Percentiles rank a stretch among this genome's conserved stretches.
These are phyloP conservation scores for Gonium pectorale DNA, from an alignment of 139 green algal species.

Conservation along the genomic window DNA sequence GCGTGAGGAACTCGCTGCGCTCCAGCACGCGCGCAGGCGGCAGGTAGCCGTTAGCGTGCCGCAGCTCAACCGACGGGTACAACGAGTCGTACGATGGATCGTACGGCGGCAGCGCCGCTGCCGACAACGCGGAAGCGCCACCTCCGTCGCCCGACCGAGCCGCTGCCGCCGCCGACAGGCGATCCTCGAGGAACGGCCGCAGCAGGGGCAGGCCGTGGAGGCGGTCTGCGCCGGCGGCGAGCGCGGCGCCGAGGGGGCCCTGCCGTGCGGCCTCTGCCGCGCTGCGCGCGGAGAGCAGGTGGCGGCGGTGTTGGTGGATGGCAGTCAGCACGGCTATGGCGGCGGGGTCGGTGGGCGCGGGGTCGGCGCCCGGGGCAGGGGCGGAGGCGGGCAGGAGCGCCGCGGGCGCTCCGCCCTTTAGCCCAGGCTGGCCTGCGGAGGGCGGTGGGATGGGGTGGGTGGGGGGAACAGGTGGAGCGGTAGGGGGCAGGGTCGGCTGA, in stretches of 20 bases:
- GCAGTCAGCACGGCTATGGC: not conserved
- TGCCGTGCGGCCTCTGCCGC: not conserved
- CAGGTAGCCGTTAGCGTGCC: constrained; percentile 55
- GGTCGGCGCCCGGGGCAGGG: too few relatives aligned
- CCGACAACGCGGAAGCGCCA: not conserved
- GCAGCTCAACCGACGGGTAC: constrained; percentile 29
- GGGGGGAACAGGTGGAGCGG: too few relatives aligned
- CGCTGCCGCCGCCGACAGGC: too few relatives aligned
- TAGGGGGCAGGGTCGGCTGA: too few relatives aligned
- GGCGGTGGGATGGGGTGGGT: not conserved
- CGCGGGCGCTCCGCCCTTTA: constrained; percentile 18
- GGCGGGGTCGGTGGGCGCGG: not conserved
- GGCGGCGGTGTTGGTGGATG: constrained; percentile 32
- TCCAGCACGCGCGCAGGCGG: constrained; percentile 61
- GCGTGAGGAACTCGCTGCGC: constrained; percentile 82
- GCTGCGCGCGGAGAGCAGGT: not conserved
- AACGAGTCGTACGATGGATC: too few relatives aligned
- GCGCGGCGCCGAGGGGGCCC: not conserved
- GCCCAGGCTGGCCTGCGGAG: constrained; percentile 21
- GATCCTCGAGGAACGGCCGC: constrained; percentile 5
- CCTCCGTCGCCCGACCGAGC: too few relatives aligned
- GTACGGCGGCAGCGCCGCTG: not conserved
- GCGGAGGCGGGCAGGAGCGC: not conserved
- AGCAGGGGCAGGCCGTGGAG: not conserved
- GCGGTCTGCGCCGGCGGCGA: not conserved